phyloP scores from a whole-genome alignment of 805 yeast species.

The Barnettozyma botsteinii region DNA sequence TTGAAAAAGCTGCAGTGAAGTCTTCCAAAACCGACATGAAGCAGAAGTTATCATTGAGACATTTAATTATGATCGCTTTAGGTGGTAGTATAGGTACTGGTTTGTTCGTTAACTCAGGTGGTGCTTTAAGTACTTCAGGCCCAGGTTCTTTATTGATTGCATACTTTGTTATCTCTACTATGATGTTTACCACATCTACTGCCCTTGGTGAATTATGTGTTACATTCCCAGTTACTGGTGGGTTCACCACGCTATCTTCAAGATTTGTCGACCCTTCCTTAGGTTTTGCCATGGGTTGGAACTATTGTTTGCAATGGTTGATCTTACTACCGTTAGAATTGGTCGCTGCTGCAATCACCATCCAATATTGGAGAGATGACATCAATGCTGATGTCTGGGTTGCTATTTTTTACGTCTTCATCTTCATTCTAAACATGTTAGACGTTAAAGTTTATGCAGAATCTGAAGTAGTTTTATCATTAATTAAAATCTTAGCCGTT shows the following conservation, averaged over 20 bases:
- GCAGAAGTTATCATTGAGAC: slow-evolving; percentile 37
- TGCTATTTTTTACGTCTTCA: slow-evolving; percentile 41
- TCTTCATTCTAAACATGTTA: slow-evolving; percentile 42
- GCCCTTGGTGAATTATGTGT: slow-evolving; percentile 50
- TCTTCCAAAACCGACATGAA: slow-evolving; percentile 34
- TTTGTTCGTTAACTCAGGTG: slow-evolving; percentile 59
- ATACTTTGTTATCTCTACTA: slow-evolving; percentile 46
- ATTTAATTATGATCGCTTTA: slow-evolving; percentile 70
- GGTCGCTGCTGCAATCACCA: slow-evolving; percentile 48
- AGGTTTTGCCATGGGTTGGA: slow-evolving; percentile 60
- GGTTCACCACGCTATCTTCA: slow-evolving; percentile 43
- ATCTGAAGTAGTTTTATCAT: slow-evolving; percentile 54
- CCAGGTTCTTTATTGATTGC: slow-evolving; percentile 59
- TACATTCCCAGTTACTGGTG: slow-evolving; percentile 48
- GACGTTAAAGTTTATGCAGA: slow-evolving; percentile 52
- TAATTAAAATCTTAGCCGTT: slow-evolving; percentile 60
- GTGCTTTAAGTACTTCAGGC: slow-evolving; percentile 52
- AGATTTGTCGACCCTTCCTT: slow-evolving; percentile 52
- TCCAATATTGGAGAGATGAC: slow-evolving; percentile 44
- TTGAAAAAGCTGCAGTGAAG: slow-evolving; percentile 33
- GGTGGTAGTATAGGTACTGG: slow-evolving; percentile 76
- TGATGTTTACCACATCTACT: slow-evolving; percentile 55
- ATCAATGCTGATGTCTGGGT: slow-evolving; percentile 44
- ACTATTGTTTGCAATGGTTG: slow-evolving; percentile 47
- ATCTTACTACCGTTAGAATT: slow-evolving; percentile 45